Base-by-base conservation (phyloP, 2,329 filamentous ascomycete species). In the Botrytis byssoidea region DNA sequence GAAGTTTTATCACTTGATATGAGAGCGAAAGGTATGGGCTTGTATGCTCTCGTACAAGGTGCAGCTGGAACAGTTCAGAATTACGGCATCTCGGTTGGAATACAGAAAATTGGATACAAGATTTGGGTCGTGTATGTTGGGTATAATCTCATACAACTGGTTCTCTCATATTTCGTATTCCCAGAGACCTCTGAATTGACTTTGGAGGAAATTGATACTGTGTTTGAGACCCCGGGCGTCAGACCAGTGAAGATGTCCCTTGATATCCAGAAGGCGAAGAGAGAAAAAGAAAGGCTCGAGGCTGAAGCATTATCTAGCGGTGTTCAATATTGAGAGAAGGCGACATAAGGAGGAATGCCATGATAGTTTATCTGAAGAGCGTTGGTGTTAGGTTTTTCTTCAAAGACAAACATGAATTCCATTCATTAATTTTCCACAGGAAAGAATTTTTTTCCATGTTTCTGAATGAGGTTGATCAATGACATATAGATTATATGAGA, bases 151-250 rank as follows among this genome's bases (percentile, higher is more conserved):
- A 65, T 85, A n/a, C 85, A 86, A 77, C 79, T 87, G n/a, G 77
- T 83, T 4, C 76, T 83, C 12, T 82, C 87, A 70, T 89, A 84
- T 80, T 85, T 87, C 81, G 82, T 90, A 78, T 86, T 93, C 75
- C 91, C 91, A 75, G 91, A 93, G 83, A 93, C 91, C 77, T 92
- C 92, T 85, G 91, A 90, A 64, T 85, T 93, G 14, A 89, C 88
- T 2, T 87, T 93, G 74, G 91, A 93, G 82, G 89, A 93, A 82
- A 90, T 93, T 77, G 91, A 93, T 78, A 87, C 85, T 61, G 87
- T 90, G 72, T 90, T 90, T 74, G 87, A 85, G 76, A 85, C 83
- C 0, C 81, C 81, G 7, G 83, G 83, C 10, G 81, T 84, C 25
- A 74, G 77, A 60, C 83, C 83, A 10, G 84, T 85, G 2, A 84